A percentile compares a stretch with the other conserved stretches of the same genome.
Evolutionary conservation across 2,329 filamentous ascomycete genomes (phyloP).

Genomic region (Fusarium subtropicale): DNA sequence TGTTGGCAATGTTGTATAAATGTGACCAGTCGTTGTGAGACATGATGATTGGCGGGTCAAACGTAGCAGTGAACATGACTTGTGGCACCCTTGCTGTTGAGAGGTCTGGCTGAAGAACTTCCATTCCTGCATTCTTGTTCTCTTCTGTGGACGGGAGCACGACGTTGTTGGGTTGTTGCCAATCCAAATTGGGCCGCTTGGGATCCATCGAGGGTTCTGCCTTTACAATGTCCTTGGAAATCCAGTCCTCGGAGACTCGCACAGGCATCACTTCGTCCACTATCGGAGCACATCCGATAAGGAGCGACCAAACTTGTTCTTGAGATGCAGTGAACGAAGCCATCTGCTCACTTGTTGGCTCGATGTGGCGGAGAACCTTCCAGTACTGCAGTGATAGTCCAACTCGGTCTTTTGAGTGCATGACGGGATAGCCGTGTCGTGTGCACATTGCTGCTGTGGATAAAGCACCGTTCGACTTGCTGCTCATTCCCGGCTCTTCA

Average conservation of each 20-base stretch:
- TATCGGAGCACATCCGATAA: slow-evolving; percentile 71
- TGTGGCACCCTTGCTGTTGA: slow-evolving; percentile 70
- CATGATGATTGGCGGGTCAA: slow-evolving; percentile 79
- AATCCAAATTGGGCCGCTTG: slow-evolving; percentile 68
- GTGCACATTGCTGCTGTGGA: slow-evolving; percentile 73
- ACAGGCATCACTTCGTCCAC: slow-evolving; percentile 65
- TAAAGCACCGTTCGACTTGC: slow-evolving; percentile 61
- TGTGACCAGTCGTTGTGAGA: slow-evolving; percentile 72
- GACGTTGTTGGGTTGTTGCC: slow-evolving; percentile 77
- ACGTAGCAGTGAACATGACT: slow-evolving; percentile 78
- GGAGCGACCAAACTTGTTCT: slow-evolving; percentile 72
- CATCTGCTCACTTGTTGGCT: slow-evolving; percentile 51
- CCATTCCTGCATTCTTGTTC: slow-evolving; percentile 63
- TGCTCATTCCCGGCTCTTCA: slow-evolving; percentile 59
- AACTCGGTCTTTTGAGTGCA: slow-evolving; percentile 75
- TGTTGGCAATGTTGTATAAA: slow-evolving; percentile 68
- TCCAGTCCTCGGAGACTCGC: slow-evolving; percentile 79
- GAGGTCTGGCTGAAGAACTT: slow-evolving; percentile 61
- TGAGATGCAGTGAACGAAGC: slow-evolving; percentile 54
- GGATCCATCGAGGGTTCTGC: slow-evolving; percentile 56
- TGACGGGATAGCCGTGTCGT: slow-evolving; percentile 75
- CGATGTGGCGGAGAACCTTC: slow-evolving; percentile 70
- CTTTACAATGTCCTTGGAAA: slow-evolving; percentile 75
- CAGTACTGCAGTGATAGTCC: slow-evolving; percentile 83
- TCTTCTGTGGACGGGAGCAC: slow-evolving; percentile 63